phyloP scores from a whole-genome alignment of 2,329 filamentous ascomycete species.

The Colletotrichum magnum region DNA sequence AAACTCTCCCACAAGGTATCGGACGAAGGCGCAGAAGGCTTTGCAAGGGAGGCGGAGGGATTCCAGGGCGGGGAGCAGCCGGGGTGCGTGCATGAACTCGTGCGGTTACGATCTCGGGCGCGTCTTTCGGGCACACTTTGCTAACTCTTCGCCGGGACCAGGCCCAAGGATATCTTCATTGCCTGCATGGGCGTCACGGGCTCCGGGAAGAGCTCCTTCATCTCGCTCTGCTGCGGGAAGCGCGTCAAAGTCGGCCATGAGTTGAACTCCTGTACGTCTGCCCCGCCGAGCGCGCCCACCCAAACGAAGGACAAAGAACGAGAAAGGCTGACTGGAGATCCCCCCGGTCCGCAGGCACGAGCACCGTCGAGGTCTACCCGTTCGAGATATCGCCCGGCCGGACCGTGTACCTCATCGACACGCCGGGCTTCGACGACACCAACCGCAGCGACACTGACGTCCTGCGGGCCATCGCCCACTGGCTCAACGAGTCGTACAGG shows the following conservation, averaged over 20 bases:
- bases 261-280: conserved; percentile 42
- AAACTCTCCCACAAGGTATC: too few relatives aligned
- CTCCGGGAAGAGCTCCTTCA: conserved; percentile 49
- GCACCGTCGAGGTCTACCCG: background rate
- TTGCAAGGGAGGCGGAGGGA: too few relatives aligned
- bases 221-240: conserved; percentile 42
- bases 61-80: too few relatives aligned
- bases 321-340: too few relatives aligned
- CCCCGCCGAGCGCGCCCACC: too few relatives aligned
- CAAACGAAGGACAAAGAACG: too few relatives aligned
- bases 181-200: conserved; percentile 44
- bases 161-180: conserved; percentile 7
- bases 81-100: too few relatives aligned
- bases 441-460: conserved; percentile 55
- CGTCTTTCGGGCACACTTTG: too few relatives aligned
- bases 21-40: too few relatives aligned
- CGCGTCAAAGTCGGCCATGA: conserved; percentile 42
- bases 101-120: too few relatives aligned
- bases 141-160: background rate
- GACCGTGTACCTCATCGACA: conserved; percentile 55
- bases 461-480: conserved; percentile 52
- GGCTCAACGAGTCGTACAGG: conserved; percentile 48
- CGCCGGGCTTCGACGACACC: conserved; percentile 61
- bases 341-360: background rate
- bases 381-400: background rate